These are phyloP conservation scores for Sideroxylon spinosum DNA, from an alignment of 179 eudicot genomes.

Conservation along the genomic window DNA sequence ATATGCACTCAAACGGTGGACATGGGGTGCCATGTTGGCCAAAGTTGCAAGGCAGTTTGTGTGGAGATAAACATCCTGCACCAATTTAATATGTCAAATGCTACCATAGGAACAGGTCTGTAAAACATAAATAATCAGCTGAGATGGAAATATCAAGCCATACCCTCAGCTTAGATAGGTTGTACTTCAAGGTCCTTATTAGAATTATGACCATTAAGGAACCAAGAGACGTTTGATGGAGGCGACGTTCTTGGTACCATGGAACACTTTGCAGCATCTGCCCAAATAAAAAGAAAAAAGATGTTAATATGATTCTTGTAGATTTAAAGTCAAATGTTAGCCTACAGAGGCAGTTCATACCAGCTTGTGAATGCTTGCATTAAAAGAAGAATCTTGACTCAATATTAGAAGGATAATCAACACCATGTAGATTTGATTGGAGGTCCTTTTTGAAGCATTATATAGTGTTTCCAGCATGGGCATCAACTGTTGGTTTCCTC, in stretches of 20 bases:
- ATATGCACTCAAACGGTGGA: slow-evolving; percentile 76
- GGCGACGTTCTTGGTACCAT: slow-evolving; percentile 91
- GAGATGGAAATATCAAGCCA: slow-evolving; percentile 13
- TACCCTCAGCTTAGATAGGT: slow-evolving; percentile 86
- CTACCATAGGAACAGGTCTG: background rate
- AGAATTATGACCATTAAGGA: slow-evolving; percentile 86
- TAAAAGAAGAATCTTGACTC: slow-evolving; percentile 94
- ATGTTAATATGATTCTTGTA: background rate
- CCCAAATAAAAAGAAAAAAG: slow-evolving; percentile 12
- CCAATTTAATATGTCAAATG: slow-evolving; percentile 14
- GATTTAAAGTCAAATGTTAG: background rate
- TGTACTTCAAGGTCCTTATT: slow-evolving; percentile 87
- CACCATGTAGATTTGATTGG: slow-evolving; percentile 95
- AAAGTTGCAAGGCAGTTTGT: slow-evolving; percentile 88
- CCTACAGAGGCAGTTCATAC: slow-evolving; percentile 33
- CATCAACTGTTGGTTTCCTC: slow-evolving; percentile 56
- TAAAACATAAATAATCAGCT: slow-evolving; percentile 12
- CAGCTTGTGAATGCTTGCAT: slow-evolving; percentile 90
- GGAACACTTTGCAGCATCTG: slow-evolving; percentile 84
- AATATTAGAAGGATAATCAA: slow-evolving; percentile 85
- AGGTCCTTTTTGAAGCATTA: slow-evolving; percentile 67
- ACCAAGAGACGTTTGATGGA: slow-evolving; percentile 84
- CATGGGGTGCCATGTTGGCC: slow-evolving; percentile 99
- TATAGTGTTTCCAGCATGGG: slow-evolving; percentile 87
- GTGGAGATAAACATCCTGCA: slow-evolving; percentile 95